Evolutionary conservation across 257 asterid genomes (phyloP).

Genomic region (Penstemon barbatus): DNA sequence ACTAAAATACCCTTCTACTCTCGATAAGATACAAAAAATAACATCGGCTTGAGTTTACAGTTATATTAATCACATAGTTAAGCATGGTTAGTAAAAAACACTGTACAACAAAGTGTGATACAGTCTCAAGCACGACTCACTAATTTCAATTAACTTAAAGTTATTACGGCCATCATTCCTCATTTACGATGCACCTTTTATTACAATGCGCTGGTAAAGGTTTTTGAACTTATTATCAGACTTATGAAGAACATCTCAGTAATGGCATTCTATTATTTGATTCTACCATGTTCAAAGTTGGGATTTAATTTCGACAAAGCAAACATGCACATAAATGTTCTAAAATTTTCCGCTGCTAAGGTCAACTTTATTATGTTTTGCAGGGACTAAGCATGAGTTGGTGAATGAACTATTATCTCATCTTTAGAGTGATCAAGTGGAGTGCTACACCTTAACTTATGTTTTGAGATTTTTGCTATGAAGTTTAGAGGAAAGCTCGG

Average conservation of each 20-base stretch:
- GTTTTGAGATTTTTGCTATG: slow-evolving; percentile 10
- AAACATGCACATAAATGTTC: background rate
- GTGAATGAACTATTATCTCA: background rate
- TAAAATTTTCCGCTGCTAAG: background rate
- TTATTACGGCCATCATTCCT: slow-evolving; percentile 1
- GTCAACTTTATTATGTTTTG: slow-evolving; percentile 2
- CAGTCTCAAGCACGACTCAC: background rate
- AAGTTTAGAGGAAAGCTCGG: slow-evolving; percentile 7
- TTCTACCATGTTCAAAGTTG: background rate
- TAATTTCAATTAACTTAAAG: slow-evolving; percentile 10
- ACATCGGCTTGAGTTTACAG: no score
- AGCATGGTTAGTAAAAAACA: no score
- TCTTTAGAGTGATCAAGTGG: background rate
- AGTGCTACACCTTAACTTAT: slow-evolving; percentile 8
- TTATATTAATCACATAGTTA: no score
- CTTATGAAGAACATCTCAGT: background rate
- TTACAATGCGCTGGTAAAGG: background rate
- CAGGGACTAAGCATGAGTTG: slow-evolving; percentile 37
- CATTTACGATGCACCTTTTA: slow-evolving; percentile 1
- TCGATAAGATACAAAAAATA: no score
- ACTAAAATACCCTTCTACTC: no score
- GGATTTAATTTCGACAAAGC: background rate
- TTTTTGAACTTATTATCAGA: background rate
- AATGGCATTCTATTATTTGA: background rate
- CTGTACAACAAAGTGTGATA: background rate